Evolutionary conservation across 768 basidiomycete genomes (phyloP).

Genomic region (Trametes cinnabarina): DNA sequence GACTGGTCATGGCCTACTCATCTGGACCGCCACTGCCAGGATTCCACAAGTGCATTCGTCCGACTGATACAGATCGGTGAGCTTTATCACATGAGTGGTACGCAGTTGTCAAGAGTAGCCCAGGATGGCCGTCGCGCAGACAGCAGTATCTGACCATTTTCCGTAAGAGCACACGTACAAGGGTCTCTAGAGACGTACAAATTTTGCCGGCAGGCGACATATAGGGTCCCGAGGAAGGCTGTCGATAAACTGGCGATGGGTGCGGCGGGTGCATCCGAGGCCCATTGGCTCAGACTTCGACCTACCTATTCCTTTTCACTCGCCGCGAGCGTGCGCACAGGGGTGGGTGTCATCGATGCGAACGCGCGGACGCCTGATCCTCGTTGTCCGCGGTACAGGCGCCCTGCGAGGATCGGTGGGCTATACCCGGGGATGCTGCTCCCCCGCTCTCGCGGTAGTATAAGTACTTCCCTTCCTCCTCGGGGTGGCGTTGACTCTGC

Average conservation of each 20-base stretch:
- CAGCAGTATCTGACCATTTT: neutral
- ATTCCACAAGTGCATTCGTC: neutral
- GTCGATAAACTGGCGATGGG: neutral
- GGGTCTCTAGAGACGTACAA: neutral
- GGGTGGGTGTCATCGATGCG: neutral
- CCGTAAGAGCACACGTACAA: neutral
- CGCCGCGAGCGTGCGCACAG: neutral
- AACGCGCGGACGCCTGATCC: neutral
- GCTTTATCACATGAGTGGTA: neutral
- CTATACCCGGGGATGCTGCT: neutral
- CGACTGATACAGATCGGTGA: neutral
- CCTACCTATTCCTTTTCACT: neutral
- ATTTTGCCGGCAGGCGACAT: neutral
- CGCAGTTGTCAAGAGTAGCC: neutral
- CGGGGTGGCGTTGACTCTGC: neutral
- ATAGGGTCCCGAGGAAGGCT: neutral
- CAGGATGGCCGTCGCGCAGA: neutral
- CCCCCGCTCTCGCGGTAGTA: neutral
- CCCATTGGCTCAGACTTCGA: neutral
- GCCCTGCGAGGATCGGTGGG: neutral
- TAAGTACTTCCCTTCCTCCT: neutral
- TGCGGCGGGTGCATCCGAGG: neutral
- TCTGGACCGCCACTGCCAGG: neutral
- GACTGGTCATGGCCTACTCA: neutral
- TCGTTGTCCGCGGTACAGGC: slow-evolving; percentile 11